Evolutionary conservation across 805 yeast genomes (phyloP).

Genomic region (Debaryomyces prosopidis): DNA sequence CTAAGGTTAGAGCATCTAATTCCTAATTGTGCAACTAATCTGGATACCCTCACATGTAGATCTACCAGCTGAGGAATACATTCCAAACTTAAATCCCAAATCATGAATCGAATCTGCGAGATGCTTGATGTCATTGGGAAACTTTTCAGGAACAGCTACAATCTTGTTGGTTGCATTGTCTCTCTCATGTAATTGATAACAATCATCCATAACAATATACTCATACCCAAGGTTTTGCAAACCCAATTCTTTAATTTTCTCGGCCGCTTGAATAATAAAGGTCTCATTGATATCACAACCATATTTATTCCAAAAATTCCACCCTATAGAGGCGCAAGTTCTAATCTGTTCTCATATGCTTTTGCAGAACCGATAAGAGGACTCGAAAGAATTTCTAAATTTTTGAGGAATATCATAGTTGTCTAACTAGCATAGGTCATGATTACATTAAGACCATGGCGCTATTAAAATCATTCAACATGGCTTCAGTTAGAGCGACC

Average conservation of each 20-base stretch:
- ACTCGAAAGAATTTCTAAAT: too few relatives aligned
- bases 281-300: constrained; percentile 24
- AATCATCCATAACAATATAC: constrained; percentile 29
- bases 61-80: constrained; percentile 32
- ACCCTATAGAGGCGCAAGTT: constrained; percentile 24
- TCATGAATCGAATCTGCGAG: constrained; percentile 23
- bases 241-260: constrained; percentile 19
- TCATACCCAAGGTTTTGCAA: constrained; percentile 24
- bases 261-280: constrained; percentile 19
- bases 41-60: constrained; percentile 28
- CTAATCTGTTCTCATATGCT: constrained; percentile 9
- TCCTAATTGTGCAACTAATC: constrained; percentile 28
- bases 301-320: constrained; percentile 29
- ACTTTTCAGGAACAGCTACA: constrained; percentile 18
- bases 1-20: constrained; percentile 24
- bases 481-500: too few relatives aligned
- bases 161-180: constrained; percentile 13
- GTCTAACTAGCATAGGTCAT: too few relatives aligned
- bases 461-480: too few relatives aligned
- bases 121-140: constrained; percentile 24
- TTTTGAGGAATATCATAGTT: too few relatives aligned
- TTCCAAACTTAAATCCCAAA: constrained; percentile 25
- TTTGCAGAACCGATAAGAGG: too few relatives aligned
- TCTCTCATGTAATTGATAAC: constrained; percentile 22
- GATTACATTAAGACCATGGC: too few relatives aligned